phyloP scores from a whole-genome alignment of 2,329 filamentous ascomycete species.

The Aureobasidium sp. region DNA sequence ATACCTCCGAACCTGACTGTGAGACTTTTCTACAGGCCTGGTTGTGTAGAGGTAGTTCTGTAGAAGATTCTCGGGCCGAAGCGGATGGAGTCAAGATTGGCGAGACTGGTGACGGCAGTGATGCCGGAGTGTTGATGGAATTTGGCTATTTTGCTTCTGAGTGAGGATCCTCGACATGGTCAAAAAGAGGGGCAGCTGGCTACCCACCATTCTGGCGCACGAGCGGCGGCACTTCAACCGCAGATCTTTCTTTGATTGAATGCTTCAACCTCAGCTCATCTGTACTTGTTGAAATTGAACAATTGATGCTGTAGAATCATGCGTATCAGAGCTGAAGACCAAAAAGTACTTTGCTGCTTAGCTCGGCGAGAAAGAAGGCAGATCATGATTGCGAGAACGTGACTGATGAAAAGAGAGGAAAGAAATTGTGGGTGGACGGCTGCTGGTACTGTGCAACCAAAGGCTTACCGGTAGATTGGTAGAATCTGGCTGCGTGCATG shows the following conservation, averaged over 20 bases:
- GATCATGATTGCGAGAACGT: not conserved
- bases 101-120: not conserved
- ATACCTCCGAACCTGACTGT: not conserved
- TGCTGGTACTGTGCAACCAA: conserved; percentile 1
- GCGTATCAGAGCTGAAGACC: not conserved
- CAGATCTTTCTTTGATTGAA: not conserved
- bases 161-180: not conserved
- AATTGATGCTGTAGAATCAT: not conserved
- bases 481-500: conserved; percentile 1
- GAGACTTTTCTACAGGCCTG: not conserved
- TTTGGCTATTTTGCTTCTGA: not conserved
- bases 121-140: not conserved
- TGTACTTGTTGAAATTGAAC: not conserved
- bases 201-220: conserved; percentile 12
- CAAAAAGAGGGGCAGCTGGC: not conserved
- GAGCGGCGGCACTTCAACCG: not conserved
- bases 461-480: conserved; percentile 5
- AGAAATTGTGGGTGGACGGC: not conserved
- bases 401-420: not conserved
- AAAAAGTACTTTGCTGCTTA: not conserved
- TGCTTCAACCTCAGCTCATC: not conserved
- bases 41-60: not conserved
- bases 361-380: not conserved
- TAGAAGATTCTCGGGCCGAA: not conserved
- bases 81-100: not conserved